Base-by-base conservation (phyloP, 2,329 filamentous ascomycete species). In the Colletotrichum magnum region DNA sequence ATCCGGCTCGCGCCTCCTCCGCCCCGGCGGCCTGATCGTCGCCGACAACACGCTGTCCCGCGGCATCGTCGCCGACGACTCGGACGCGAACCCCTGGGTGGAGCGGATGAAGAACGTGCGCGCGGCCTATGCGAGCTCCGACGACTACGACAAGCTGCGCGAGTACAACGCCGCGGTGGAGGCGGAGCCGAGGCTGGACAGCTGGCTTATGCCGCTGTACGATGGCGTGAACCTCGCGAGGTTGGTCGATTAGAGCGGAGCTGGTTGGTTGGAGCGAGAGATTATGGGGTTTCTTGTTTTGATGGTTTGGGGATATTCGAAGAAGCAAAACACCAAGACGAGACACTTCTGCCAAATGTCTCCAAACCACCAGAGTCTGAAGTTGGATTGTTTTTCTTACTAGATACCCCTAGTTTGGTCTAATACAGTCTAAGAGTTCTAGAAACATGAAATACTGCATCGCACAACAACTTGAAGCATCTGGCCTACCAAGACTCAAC, bases 11-110 rank as follows among this genome's bases (percentile, higher is more conserved):
- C 81, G 85, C 6, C 79, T 89, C 28, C 79, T 89, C 47, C 80
- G 83, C 1, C 75, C 80, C 9, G 85, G 83, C 7, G 86, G 85
- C 0, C 77, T 88, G 64, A 84, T 89, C 68, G 77, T 88, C 15
- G 86, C 84, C 1, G 87, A 89, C 45, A 89, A 89, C 65, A 81
- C 86, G 50, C 79, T 89, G 28, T 83, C 83, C 3, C 77, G 79
- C 6, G 86, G 82, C 6, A 77, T 86, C 13, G 83, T 88, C 4
- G 86, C 83, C 5, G 80, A 81, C 63, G 67, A 71, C 70, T 63
- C 69, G 58, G 71, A 64, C 58, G 53, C 36, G 28, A 73, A 68
- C 66, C 68, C 62, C 24, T 72, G 64, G 59, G 65, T 68, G 36
- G 63, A 60, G 61, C 63, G 50, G 56, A 54, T 61, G 32, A 69